Conservation (phyloP, 2,329 filamentous ascomycete genomes). For the Stachybotrys echinatus region DNA sequence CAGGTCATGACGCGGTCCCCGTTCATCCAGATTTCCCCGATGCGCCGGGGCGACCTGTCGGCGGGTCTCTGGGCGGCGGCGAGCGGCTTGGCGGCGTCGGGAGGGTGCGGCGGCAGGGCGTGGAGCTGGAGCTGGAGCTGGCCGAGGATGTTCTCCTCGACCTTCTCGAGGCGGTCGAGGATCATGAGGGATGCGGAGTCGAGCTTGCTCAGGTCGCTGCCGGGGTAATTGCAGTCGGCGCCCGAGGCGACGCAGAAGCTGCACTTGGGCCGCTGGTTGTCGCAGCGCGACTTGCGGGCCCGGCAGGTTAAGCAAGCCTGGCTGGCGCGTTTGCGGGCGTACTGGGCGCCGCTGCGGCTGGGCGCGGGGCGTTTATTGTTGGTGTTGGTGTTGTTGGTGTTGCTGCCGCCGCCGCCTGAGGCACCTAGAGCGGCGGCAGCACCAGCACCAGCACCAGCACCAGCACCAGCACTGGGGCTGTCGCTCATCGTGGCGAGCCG, state of each 20-base stretch:
- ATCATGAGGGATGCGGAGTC: not conserved
- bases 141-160: not conserved
- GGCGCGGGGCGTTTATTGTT: not conserved
- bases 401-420: too few relatives aligned
- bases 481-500: too few relatives aligned
- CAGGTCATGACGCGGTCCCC: not conserved
- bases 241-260: conserved; percentile 13
- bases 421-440: too few relatives aligned
- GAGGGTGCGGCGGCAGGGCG: too few relatives aligned
- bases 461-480: too few relatives aligned
- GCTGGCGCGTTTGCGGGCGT: not conserved
- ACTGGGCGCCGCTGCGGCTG: not conserved
- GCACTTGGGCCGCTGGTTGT: conserved; percentile 15
- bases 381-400: too few relatives aligned
- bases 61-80: too few relatives aligned
- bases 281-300: conserved; percentile 16
- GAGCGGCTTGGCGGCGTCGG: not conserved
- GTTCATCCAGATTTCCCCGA: not conserved
- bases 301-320: conserved; percentile 18
- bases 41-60: not conserved
- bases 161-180: not conserved
- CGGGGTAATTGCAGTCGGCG: conserved; percentile 16
- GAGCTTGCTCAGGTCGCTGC: conserved; percentile 2
- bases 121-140: not conserved
- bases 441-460: too few relatives aligned